Evolutionary conservation across 495 filamentous ascomycete species (phyloP).

Genomic region (Tuber umbilicatum): DNA sequence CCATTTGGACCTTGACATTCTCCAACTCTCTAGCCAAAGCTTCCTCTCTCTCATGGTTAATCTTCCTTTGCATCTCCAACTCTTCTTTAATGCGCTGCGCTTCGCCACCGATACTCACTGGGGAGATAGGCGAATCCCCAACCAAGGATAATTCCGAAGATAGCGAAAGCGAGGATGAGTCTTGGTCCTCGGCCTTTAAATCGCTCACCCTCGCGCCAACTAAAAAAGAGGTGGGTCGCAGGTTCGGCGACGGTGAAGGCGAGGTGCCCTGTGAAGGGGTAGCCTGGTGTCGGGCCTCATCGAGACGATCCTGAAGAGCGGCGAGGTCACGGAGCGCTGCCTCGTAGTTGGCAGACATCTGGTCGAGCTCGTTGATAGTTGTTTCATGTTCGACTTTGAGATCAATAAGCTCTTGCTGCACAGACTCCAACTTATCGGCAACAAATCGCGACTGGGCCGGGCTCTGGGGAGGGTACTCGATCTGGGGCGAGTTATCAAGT

Average conservation of each 20-base stretch:
- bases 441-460: slow-evolving; percentile 79
- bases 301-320: slow-evolving; percentile 74
- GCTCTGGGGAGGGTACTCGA: slow-evolving; percentile 52
- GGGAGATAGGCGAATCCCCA: slow-evolving; percentile 64
- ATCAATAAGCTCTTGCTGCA: slow-evolving; percentile 88
- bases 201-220: slow-evolving; percentile 70
- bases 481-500: slow-evolving; percentile 26
- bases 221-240: slow-evolving; percentile 87
- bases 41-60: slow-evolving; percentile 38
- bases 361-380: slow-evolving; percentile 71
- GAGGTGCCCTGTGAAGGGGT: slow-evolving; percentile 48
- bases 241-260: slow-evolving; percentile 53
- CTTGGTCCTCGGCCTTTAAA: slow-evolving; percentile 68
- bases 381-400: slow-evolving; percentile 83
- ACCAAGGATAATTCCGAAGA: slow-evolving; percentile 93
- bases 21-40: slow-evolving; percentile 59
- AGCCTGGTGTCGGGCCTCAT: slow-evolving; percentile 68
- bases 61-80: slow-evolving; percentile 36
- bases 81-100: slow-evolving; percentile 39
- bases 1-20: slow-evolving; percentile 63
- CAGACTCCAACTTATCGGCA: slow-evolving; percentile 83
- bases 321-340: slow-evolving; percentile 74
- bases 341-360: slow-evolving; percentile 83
- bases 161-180: slow-evolving; percentile 86
- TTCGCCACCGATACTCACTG: slow-evolving; percentile 32